Base-by-base conservation (phyloP, 2,329 filamentous ascomycete species). In the Chrysoporthe austroafricana region DNA sequence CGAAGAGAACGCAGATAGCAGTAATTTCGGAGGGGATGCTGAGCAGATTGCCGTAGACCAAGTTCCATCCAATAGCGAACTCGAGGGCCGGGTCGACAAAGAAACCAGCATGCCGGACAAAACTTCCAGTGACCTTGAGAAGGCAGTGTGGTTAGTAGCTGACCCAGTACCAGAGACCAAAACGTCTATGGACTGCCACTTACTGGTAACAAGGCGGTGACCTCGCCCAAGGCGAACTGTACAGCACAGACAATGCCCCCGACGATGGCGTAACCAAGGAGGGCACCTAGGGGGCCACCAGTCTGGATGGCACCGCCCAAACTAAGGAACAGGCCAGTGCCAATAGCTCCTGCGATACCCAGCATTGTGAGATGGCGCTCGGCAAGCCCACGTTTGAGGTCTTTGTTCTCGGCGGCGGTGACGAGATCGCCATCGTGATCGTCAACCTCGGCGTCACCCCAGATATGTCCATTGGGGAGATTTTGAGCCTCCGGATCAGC, bases 341-440 rank as follows among this genome's bases (percentile, higher is more conserved):
- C 86, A 69, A 88, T 88, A 69, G 86, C 84, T 64, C 86, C 86
- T 63, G 86, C 86, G 66, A 89, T 87, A 72, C 85, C 86, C 70
- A 88, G 82, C 85, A 88, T 88, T 71, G 86, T 85, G 70, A 89
- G 79, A 75, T 88, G 86, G 64, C 85, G 82, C 71, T 84, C 83
- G 72, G 82, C 81, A 65, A 88, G 80, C 26, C 80, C 80, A 68
- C 82, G 81, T 72, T 79, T 79, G 64, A 86, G 79, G 70, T 81
- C 78, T 66, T 80, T 81, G 64, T 82, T 79, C 75, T 90, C 87
- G 72, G 78, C 76, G 52, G 76, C 74, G 0, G 82, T 83, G 64
- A 83, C 79, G 61, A 86, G 76, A 70, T 85, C 82, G 69, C 79
- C 79, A 57, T 80, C 77, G 69, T 77, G 68, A 39, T 69, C 68